Base-by-base conservation (phyloP, 164 flowering plant species). In the Umbilicus rupestris region DNA sequence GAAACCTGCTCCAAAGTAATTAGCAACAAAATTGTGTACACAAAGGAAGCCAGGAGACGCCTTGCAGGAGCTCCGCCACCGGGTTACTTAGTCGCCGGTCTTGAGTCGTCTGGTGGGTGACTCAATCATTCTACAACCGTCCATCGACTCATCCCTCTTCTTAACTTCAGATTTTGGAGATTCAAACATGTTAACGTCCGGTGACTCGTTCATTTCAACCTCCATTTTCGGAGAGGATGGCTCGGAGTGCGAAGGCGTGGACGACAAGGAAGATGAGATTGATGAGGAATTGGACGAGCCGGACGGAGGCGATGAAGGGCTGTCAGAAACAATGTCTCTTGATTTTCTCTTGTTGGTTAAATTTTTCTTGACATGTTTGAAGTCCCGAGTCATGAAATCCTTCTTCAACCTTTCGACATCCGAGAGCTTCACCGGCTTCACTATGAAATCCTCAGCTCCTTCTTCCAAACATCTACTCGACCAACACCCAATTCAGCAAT, bases 401-500 rank as follows among this genome's bases (percentile, higher is more conserved):
- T 55, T 55, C 60, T 70, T 81, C 58, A 86, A 50, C 8, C 87
- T 70, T 62, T 80, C 72, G 39, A 86, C 87, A 68, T 86, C 91
- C 2, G 87, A 72, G 39, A 83, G 60, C 67, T 86, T 84, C 66
- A 86, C 87, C 16, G 91, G 91, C 73, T 86, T 86, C 63, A 86
- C 80, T 60, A 86, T 80, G 68, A 80, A 86, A 39, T 86, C 91
- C 74, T 84, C 87, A 0, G 91, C 88, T 5, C 88, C 91, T 74
- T 84, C 88, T 66, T 84, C 91, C 77, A 86, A 78, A 77, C 91
- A 86, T 55, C 91, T 85, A 72, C 2, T 11, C 3, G 35, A 19
- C 17, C 33, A 29, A 64, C 52, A 26, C 24, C 8, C 1, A 20
- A 64, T 15, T 64, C 44, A 64, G 28, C 57, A 20, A 20, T 11